These are phyloP conservation scores for Hymenoscyphus albidus DNA, from an alignment of 2,329 filamentous ascomycete species.

Conservation along the genomic window DNA sequence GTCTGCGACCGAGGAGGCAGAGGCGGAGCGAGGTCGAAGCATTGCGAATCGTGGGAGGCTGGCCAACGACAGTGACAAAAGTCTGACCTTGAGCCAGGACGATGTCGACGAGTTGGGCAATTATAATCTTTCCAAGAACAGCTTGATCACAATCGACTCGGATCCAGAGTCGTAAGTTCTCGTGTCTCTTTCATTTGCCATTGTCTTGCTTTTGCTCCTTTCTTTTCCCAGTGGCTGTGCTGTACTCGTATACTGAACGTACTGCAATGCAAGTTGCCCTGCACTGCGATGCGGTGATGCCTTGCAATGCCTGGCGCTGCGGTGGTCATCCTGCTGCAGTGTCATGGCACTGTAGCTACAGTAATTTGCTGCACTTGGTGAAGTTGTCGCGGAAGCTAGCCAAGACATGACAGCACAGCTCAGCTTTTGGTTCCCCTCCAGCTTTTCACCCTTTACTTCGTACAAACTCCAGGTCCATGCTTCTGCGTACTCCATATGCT, in stretches of 20 bases:
- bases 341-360: neutral
- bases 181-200: neutral
- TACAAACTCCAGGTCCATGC: neutral
- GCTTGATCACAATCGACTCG: slow-evolving; percentile 34
- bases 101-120: no score
- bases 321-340: neutral
- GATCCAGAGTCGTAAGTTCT: slow-evolving; percentile 34
- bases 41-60: slow-evolving; percentile 34
- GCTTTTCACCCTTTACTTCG: neutral
- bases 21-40: slow-evolving; percentile 34
- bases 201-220: neutral
- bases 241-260: neutral
- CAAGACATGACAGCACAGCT: neutral
- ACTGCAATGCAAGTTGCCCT: no score
- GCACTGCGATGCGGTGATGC: neutral
- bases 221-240: neutral
- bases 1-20: slow-evolving; percentile 33
- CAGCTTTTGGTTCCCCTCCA: neutral
- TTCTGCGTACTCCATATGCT: neutral
- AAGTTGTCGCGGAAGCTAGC: neutral
- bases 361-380: neutral
- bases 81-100: neutral
- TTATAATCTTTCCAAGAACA: slow-evolving; percentile 23
- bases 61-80: slow-evolving; percentile 23
- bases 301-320: neutral